Evolutionary conservation across 495 filamentous ascomycete genomes (phyloP).

Genomic region (Hamigera avellanea): DNA sequence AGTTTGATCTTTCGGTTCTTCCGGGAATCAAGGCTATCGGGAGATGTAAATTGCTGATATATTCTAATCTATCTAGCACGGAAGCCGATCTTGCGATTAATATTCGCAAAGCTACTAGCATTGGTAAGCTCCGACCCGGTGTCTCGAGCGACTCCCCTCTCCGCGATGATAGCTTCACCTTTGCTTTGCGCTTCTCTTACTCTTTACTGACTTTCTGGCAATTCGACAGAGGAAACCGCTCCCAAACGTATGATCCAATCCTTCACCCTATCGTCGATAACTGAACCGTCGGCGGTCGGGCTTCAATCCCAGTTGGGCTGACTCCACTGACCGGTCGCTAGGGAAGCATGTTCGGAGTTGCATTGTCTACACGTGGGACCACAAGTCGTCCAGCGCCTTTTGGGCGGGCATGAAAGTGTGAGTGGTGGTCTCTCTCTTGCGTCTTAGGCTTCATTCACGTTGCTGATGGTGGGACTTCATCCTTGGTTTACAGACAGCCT

Average conservation of each 20-base stretch:
- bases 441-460: neutral
- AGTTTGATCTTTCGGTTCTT: conserved; percentile 4
- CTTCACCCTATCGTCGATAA: neutral
- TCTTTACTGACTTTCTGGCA: conserved; percentile 17
- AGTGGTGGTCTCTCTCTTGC: conserved; percentile 13
- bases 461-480: neutral
- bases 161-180: neutral
- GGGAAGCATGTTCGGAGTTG: conserved; percentile 95
- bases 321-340: conserved; percentile 18
- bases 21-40: too few relatives aligned
- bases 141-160: too few relatives aligned
- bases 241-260: conserved; percentile 64
- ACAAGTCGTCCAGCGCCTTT: conserved; percentile 92
- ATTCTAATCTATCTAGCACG: conserved; percentile 46
- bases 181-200: too few relatives aligned
- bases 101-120: conserved; percentile 92
- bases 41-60: too few relatives aligned
- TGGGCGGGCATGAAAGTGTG: conserved; percentile 99
- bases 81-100: conserved; percentile 90
- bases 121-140: conserved; percentile 35
- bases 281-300: conserved; percentile 1
- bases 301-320: conserved; percentile 1
- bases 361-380: conserved; percentile 99
- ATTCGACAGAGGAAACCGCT: conserved; percentile 67
- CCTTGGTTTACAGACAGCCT: conserved; percentile 54